phyloP scores from a whole-genome alignment of 352 stramenopile genomes.

The Lagenidium sp. region DNA sequence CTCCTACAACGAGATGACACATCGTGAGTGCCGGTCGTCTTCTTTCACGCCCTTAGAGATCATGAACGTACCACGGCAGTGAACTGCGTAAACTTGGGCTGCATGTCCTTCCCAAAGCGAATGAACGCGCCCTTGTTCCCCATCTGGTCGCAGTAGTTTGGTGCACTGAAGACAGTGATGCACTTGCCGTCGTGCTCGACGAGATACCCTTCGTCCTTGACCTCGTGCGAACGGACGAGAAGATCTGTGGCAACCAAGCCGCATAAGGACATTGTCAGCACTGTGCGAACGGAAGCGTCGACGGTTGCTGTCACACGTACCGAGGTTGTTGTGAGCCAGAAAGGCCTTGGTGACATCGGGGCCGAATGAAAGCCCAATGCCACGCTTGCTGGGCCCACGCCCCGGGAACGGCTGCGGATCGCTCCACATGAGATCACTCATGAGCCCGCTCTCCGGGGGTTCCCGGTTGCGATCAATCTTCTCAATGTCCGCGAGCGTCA shows the following conservation, averaged over 20 bases:
- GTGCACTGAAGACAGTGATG: slow-evolving; percentile 99
- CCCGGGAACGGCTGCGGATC: slow-evolving; percentile 97
- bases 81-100: slow-evolving; percentile 96
- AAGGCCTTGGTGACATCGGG: slow-evolving; percentile 97
- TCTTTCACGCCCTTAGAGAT: background rate
- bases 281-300: too few relatives aligned
- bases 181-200: slow-evolving; percentile 99
- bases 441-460: slow-evolving; percentile 89
- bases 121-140: slow-evolving; percentile 99
- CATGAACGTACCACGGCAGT: slow-evolving; percentile 71
- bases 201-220: slow-evolving; percentile 99
- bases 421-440: slow-evolving; percentile 91
- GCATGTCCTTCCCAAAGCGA: slow-evolving; percentile 93
- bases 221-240: slow-evolving; percentile 98
- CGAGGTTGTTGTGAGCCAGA: slow-evolving; percentile 93
- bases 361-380: slow-evolving; percentile 97
- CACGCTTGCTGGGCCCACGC: slow-evolving; percentile 92
- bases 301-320: too few relatives aligned
- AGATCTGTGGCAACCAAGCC: slow-evolving; percentile 52
- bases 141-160: slow-evolving; percentile 99
- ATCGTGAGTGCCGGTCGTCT: too few relatives aligned
- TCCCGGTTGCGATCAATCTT: slow-evolving; percentile 95
- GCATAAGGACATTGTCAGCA: background rate
- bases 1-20: slow-evolving; percentile 29
- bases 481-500: slow-evolving; percentile 91